phyloP scores from a whole-genome alignment of 768 basidiomycete genomes.

The Suillus tomentosus region DNA sequence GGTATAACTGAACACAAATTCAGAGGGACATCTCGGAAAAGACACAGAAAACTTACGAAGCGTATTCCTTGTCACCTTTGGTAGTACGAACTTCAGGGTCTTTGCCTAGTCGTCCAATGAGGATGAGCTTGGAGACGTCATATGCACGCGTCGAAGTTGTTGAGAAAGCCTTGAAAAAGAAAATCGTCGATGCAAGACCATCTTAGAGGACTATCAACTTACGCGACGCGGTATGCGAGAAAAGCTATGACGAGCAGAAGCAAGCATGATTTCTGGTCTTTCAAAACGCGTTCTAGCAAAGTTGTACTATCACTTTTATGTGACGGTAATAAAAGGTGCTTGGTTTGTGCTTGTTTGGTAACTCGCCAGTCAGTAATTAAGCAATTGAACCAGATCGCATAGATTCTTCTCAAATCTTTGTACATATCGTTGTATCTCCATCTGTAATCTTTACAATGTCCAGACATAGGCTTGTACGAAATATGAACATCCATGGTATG shows the following conservation, averaged over 20 bases:
- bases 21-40: conserved; percentile 5
- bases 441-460: conserved; percentile 60
- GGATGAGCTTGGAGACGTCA: conserved; percentile 74
- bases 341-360: conserved; percentile 22
- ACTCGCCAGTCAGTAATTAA: conserved; percentile 2
- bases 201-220: conserved; percentile 25
- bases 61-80: conserved; percentile 76
- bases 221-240: conserved; percentile 50
- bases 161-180: conserved; percentile 57
- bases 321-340: background rate
- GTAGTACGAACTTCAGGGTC: conserved; percentile 72
- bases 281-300: background rate
- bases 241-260: conserved; percentile 46
- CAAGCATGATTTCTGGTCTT: conserved; percentile 46
- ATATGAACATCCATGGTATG: conserved; percentile 77
- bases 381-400: background rate
- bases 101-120: conserved; percentile 71
- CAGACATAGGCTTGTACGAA: conserved; percentile 86
- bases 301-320: background rate
- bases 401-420: conserved; percentile 11
- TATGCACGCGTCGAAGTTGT: conserved; percentile 52
- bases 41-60: conserved; percentile 51
- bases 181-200: background rate
- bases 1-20: conserved; percentile 54
- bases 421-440: conserved; percentile 12